phyloP scores from a whole-genome alignment of 371 early-diverging fungal genomes.

The Mucor irregularis region DNA sequence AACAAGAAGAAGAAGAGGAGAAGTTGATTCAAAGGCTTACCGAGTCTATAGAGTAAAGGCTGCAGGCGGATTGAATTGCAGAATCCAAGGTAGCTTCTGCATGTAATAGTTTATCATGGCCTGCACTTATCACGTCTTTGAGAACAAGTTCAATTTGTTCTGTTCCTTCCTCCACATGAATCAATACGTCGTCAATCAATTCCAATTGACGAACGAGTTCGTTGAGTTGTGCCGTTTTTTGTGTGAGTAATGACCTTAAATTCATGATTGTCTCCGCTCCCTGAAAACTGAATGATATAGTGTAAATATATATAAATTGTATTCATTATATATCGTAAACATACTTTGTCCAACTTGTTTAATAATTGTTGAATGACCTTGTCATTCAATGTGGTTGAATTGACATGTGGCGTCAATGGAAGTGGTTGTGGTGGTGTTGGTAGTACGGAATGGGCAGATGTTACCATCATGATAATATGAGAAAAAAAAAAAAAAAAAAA shows the following conservation, averaged over 20 bases:
- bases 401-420: neutral
- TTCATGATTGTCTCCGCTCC: constrained; percentile 31
- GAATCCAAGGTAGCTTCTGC: constrained; percentile 33
- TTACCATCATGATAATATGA: neutral
- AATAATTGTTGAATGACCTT: constrained; percentile 22
- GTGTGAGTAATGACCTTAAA: constrained; percentile 25
- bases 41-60: constrained; percentile 14
- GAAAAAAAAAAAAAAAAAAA: neutral
- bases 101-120: constrained; percentile 14
- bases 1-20: neutral
- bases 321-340: neutral
- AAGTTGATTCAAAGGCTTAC: neutral
- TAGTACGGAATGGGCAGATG: neutral
- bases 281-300: no score
- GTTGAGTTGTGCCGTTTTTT: constrained; percentile 30
- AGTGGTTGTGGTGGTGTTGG: neutral
- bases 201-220: constrained; percentile 30
- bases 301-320: neutral
- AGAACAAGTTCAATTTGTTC: constrained; percentile 28
- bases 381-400: constrained; percentile 2
- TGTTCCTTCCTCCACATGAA: constrained; percentile 29
- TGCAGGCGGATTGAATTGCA: constrained; percentile 25
- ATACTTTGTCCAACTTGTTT: constrained; percentile 29
- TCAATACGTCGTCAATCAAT: constrained; percentile 31
- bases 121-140: constrained; percentile 15